These are phyloP conservation scores for Vanrija pseudolonga DNA, from an alignment of 1,284 basidiomycete species.

Conservation along the genomic window DNA sequence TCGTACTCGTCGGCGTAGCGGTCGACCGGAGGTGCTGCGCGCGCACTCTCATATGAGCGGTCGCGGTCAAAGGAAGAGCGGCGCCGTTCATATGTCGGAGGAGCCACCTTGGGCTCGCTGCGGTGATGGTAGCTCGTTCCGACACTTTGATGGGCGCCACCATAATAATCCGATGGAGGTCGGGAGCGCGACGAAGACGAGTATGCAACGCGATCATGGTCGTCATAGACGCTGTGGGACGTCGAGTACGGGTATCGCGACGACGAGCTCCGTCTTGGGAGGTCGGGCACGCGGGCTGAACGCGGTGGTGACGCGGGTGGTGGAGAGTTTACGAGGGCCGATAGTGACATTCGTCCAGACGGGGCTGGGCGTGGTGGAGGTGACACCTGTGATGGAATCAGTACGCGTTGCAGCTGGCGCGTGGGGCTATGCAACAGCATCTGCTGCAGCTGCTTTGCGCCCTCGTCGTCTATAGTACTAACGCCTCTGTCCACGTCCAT, in stretches of 20 bases:
- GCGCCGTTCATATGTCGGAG: neutral
- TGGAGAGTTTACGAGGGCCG: slow-evolving; percentile 38
- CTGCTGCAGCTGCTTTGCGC: neutral
- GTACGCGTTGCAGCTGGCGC: neutral
- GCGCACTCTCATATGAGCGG: neutral
- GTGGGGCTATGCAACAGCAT: neutral
- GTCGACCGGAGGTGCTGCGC: neutral
- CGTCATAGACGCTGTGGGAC: neutral
- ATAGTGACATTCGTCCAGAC: slow-evolving; percentile 36
- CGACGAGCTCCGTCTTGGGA: neutral
- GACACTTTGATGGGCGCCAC: slow-evolving; percentile 10
- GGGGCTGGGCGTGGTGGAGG: slow-evolving; percentile 24
- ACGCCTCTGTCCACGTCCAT: slow-evolving; percentile 14
- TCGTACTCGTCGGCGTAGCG: neutral
- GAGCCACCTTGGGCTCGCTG: neutral
- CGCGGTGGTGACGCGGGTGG: slow-evolving; percentile 21
- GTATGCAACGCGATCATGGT: neutral
- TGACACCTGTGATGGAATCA: slow-evolving; percentile 1
- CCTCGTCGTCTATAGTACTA: neutral
- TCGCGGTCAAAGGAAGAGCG: neutral
- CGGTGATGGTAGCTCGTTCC: slow-evolving; percentile 19
- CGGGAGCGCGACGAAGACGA: neutral
- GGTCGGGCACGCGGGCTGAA: neutral
- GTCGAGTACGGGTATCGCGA: slow-evolving; percentile 1
- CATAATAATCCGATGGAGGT: slow-evolving; percentile 5